These are phyloP conservation scores for Neurospora sp. DNA, from an alignment of 495 filamentous ascomycete species.

Conservation along the genomic window DNA sequence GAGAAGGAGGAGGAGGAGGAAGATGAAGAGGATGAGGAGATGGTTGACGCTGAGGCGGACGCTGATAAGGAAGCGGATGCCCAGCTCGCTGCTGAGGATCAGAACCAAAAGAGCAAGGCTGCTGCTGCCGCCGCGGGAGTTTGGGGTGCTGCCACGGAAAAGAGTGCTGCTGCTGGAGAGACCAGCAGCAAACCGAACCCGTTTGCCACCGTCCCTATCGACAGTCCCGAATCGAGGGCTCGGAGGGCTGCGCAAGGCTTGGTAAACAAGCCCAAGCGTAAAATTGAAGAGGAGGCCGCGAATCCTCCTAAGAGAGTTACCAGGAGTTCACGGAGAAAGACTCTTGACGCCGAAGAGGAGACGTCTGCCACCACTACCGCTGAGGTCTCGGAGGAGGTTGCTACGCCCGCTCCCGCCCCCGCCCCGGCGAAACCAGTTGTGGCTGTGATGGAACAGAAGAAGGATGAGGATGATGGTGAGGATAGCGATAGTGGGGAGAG, in stretches of 20 bases:
- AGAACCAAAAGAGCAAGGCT: neutral
- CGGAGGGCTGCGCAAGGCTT: too few relatives aligned
- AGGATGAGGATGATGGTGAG: slow-evolving; percentile 17
- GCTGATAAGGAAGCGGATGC: slow-evolving; percentile 11
- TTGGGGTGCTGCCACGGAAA: neutral
- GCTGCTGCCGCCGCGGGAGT: neutral
- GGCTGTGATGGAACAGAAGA: slow-evolving; percentile 1
- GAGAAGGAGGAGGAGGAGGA: neutral
- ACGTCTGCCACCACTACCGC: slow-evolving; percentile 1
- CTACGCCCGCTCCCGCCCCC: neutral
- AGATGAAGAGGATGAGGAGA: neutral
- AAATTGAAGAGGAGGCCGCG: slow-evolving; percentile 3
- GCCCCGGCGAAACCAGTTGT: neutral
- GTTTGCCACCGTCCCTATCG: slow-evolving; percentile 4
- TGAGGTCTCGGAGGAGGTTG: slow-evolving; percentile 40
- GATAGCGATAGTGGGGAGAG: slow-evolving; percentile 17
- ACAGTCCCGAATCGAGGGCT: neutral
- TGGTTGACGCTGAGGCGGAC: slow-evolving; percentile 3
- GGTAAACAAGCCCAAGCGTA: slow-evolving; percentile 20
- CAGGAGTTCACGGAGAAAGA: slow-evolving; percentile 15
- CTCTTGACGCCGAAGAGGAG: slow-evolving; percentile 4
- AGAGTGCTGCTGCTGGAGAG: slow-evolving; percentile 1
- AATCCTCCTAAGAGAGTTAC: neutral
- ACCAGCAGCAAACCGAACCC: slow-evolving; percentile 2
- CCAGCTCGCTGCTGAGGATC: slow-evolving; percentile 1